These are phyloP conservation scores for Fusarium ramigenum DNA, from an alignment of 2,329 filamentous ascomycete species.

Conservation along the genomic window DNA sequence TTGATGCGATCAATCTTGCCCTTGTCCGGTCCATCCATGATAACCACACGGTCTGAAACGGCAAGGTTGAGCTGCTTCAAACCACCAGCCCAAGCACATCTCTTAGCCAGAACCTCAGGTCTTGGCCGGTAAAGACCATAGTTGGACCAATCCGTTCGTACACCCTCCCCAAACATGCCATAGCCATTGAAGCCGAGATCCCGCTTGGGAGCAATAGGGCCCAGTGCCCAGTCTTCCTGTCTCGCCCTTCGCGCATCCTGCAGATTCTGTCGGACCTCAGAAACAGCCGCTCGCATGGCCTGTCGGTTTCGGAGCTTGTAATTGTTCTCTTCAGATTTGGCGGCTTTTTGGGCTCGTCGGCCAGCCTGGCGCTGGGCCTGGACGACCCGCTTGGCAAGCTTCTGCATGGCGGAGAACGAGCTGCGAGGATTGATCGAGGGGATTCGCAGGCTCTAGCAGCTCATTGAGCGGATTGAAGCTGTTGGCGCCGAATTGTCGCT, in stretches of 20 bases:
- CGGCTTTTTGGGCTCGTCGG: slow-evolving; percentile 55
- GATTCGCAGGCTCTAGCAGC: slow-evolving; percentile 35
- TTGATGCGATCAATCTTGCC: slow-evolving; percentile 83
- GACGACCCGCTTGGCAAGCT: slow-evolving; percentile 71
- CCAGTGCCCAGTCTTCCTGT: slow-evolving; percentile 81
- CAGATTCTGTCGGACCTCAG: slow-evolving; percentile 49
- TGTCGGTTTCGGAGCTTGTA: slow-evolving; percentile 45
- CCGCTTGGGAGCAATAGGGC: slow-evolving; percentile 79
- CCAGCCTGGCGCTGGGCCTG: slow-evolving; percentile 72
- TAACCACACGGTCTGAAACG: slow-evolving; percentile 80
- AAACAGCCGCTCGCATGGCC: slow-evolving; percentile 44
- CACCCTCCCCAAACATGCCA: slow-evolving; percentile 60
- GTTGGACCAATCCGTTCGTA: slow-evolving; percentile 50
- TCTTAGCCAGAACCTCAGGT: slow-evolving; percentile 51
- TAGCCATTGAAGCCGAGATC: slow-evolving; percentile 72
- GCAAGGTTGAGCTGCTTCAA: slow-evolving; percentile 68
- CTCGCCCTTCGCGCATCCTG: slow-evolving; percentile 60
- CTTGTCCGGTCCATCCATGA: slow-evolving; percentile 80
- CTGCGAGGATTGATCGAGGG: slow-evolving; percentile 11
- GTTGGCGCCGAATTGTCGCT: slow-evolving; percentile 37
- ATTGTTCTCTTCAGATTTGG: slow-evolving; percentile 46
- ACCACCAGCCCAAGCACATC: slow-evolving; percentile 66
- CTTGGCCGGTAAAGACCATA: slow-evolving; percentile 43
- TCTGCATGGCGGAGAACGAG: slow-evolving; percentile 67
- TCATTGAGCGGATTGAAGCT: slow-evolving; percentile 41